Evolutionary conservation across 139 green algal genomes (phyloP).

Genomic region (Medakamo hakoo): DNA sequence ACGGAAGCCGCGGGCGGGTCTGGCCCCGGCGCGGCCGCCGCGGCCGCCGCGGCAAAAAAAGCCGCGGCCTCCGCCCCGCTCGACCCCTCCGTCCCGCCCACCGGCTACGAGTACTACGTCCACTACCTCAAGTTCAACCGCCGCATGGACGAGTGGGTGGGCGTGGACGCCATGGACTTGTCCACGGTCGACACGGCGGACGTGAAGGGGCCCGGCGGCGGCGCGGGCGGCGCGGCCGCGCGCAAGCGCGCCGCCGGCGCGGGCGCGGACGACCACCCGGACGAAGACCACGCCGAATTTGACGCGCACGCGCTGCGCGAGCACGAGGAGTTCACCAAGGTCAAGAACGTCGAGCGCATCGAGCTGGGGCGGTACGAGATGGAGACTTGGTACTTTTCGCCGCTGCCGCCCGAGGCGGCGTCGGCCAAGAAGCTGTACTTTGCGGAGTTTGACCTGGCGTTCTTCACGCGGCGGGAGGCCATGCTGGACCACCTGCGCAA

Average conservation of each 20-base stretch:
- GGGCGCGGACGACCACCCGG: constrained; percentile 53
- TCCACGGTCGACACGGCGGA: constrained; percentile 30
- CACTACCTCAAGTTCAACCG: constrained; percentile 89
- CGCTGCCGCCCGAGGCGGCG: constrained; percentile 79
- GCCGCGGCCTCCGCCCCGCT: no score
- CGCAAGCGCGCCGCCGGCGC: constrained; percentile 40
- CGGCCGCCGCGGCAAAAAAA: constrained; percentile 4
- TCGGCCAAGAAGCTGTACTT: constrained; percentile 93
- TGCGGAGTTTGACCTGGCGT: constrained; percentile 81
- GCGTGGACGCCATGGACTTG: constrained; percentile 60
- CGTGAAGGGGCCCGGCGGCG: not conserved
- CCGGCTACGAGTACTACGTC: constrained; percentile 89
- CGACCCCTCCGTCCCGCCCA: not conserved
- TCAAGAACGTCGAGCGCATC: constrained; percentile 91
- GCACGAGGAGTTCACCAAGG: constrained; percentile 99
- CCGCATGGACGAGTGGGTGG: constrained; percentile 92
- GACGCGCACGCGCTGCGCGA: constrained; percentile 69
- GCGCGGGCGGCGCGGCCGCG: not conserved
- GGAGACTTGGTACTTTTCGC: constrained; percentile 99
- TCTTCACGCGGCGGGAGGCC: constrained; percentile 57
- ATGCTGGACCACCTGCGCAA: constrained; percentile 88
- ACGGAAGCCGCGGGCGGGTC: constrained; percentile 2
- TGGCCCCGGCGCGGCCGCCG: constrained; percentile 1
- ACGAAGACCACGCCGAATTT: constrained; percentile 81
- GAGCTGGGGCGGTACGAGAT: constrained; percentile 87